Evolutionary conservation across 2,329 filamentous ascomycete genomes (phyloP), one percentile per base, ranked within the genome.

Genomic region (Diaporthe eres): DNA sequence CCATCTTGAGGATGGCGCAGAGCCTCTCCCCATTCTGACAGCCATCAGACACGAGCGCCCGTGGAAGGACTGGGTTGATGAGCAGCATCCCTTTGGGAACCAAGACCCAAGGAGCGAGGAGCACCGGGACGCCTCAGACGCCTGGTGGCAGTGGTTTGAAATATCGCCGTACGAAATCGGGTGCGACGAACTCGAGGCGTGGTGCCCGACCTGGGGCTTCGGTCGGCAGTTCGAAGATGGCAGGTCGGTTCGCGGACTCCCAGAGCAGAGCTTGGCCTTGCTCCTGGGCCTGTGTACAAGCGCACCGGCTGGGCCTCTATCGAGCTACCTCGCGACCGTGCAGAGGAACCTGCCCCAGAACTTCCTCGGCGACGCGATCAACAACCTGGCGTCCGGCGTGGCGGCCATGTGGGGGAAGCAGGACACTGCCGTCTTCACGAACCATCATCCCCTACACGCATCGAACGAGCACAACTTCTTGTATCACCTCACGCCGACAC

Each of bases 71-170:
- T 75, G 74, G 73, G 58, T 61, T 15, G 74, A 75, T 44, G 71
- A 72, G 42, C 65, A 75, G 28, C 39, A 75, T 17, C 74, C 74
- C 6, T 75, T 75, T 31, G 28, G 51, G 19, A 61, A 44, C 17
- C 65, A 75, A 47, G 47, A 60, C 9, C 28, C 60, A 1, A 39
- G 71, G 34, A 39, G 44, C 49, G 71, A 72, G 19, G 74, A 75
- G 65, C 74, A 72, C 47, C 22, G 44, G 53, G 31, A 74, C 2
- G 63, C 63, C 44, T 75, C 55, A 7, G 44, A 75, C 8, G 74
- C 74, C 10, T 72, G 67, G 74, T 75, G 74, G 74, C 74, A 72
- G 25, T 75, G 74, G 74, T 75, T 72, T 19, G 67, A 75, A 44
- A 65, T 75, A 17, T 55, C 67, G 13, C 67, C 74, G 2, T 65